phyloP scores from a whole-genome alignment of 768 basidiomycete species.

The Termitomyces sp. region DNA sequence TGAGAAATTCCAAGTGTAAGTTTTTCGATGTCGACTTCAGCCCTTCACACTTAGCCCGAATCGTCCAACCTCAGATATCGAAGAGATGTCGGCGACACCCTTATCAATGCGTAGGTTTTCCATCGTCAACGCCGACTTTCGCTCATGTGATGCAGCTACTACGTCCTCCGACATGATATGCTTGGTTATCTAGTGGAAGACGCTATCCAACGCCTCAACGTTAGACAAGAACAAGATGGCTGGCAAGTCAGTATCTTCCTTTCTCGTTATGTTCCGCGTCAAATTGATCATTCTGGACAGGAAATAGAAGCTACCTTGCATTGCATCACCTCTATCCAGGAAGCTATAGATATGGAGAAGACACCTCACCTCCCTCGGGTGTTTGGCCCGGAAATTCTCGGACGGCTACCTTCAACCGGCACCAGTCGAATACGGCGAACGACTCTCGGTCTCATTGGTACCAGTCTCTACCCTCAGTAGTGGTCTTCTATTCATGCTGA shows the following conservation, averaged over 20 bases:
- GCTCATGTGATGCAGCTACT: conserved; percentile 48
- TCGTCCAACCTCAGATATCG: conserved; percentile 52
- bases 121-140: neutral
- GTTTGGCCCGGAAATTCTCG: conserved; percentile 70
- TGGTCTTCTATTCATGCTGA: neutral
- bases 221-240: conserved; percentile 35
- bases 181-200: conserved; percentile 64
- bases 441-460: conserved; percentile 70
- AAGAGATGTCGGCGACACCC: conserved; percentile 79
- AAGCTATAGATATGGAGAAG: conserved; percentile 63
- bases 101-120: conserved; percentile 74
- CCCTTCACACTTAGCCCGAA: neutral
- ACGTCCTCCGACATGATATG: conserved; percentile 83
- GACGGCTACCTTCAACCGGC: conserved; percentile 58
- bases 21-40: conserved; percentile 3
- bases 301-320: conserved; percentile 84
- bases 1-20: conserved; percentile 76
- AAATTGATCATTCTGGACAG: conserved; percentile 27
- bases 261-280: neutral
- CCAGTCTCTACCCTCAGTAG: conserved; percentile 10
- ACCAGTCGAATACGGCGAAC: conserved; percentile 68
- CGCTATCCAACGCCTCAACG: conserved; percentile 47
- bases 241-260: conserved; percentile 61
- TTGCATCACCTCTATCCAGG: conserved; percentile 82
- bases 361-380: conserved; percentile 52